Evolutionary conservation across 352 stramenopile genomes (phyloP).

Genomic region (Phytophthora hibernalis): DNA sequence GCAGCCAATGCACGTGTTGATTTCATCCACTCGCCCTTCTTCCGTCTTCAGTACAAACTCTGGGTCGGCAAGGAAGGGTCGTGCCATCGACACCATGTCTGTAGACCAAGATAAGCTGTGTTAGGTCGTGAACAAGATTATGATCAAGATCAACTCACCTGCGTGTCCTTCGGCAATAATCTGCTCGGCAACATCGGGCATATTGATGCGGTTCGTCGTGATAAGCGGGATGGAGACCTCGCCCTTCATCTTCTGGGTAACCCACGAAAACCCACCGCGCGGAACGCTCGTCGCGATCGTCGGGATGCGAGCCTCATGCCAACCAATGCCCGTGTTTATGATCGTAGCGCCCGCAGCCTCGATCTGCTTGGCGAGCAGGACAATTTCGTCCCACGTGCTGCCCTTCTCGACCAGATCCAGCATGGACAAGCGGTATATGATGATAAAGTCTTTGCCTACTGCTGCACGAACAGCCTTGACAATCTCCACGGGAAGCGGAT

Average conservation of each 20-base stretch:
- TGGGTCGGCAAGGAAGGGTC: conserved; percentile 96
- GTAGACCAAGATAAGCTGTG: background rate
- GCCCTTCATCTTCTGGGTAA: conserved; percentile 93
- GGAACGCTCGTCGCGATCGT: conserved; percentile 98
- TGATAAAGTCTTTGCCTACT: conserved; percentile 95
- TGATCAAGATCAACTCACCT: conserved; percentile 20
- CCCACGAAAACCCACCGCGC: conserved; percentile 94
- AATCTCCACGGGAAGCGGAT: conserved; percentile 95
- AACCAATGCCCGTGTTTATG: conserved; percentile 99
- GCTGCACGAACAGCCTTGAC: conserved; percentile 91
- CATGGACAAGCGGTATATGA: conserved; percentile 98
- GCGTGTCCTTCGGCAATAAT: conserved; percentile 89
- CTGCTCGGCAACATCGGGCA: conserved; percentile 89
- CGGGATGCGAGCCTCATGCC: conserved; percentile 97
- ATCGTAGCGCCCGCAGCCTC: conserved; percentile 95
- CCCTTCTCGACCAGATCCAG: conserved; percentile 96
- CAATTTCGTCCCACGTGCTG: conserved; percentile 88
- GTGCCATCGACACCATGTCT: conserved; percentile 89
- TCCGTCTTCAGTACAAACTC: conserved; percentile 94
- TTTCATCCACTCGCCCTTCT: conserved; percentile 91
- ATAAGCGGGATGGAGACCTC: conserved; percentile 93
- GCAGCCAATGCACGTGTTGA: conserved; percentile 99
- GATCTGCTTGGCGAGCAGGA: conserved; percentile 91
- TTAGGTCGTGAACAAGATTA: background rate
- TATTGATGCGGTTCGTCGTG: conserved; percentile 98